Percentiles rank a stretch among this genome's conserved stretches.
These are phyloP conservation scores for Schizosaccharomyces osmophilus DNA, from an alignment of 805 yeast genomes.

Conservation along the genomic window DNA sequence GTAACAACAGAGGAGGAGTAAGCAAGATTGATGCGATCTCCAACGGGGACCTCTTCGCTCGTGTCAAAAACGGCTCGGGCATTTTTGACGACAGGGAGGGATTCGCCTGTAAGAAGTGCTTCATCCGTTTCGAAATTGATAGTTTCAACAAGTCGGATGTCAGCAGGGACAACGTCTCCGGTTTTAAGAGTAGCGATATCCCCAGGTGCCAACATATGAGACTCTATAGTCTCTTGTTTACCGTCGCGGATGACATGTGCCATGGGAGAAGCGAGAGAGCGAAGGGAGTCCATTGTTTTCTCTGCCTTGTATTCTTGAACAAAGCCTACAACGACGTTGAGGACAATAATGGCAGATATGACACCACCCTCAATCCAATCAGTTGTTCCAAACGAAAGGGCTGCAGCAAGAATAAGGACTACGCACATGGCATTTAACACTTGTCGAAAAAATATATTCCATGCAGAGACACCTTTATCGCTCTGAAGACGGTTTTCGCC, in stretches of 20 bases:
- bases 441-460: slow-evolving; percentile 37
- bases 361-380: slow-evolving; percentile 75
- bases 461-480: slow-evolving; percentile 28
- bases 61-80: slow-evolving; percentile 18
- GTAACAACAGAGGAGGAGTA: slow-evolving; percentile 43
- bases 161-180: slow-evolving; percentile 61
- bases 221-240: slow-evolving; percentile 28
- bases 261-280: slow-evolving; percentile 41
- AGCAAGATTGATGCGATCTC: slow-evolving; percentile 52
- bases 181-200: slow-evolving; percentile 38
- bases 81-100: slow-evolving; percentile 37
- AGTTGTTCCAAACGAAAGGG: slow-evolving; percentile 43
- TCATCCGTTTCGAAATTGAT: slow-evolving; percentile 51
- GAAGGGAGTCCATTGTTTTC: slow-evolving; percentile 52
- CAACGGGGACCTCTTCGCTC: slow-evolving; percentile 26
- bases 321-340: slow-evolving; percentile 44
- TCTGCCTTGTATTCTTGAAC: slow-evolving; percentile 53
- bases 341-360: slow-evolving; percentile 36
- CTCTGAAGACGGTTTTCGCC: slow-evolving; percentile 44
- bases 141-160: slow-evolving; percentile 30
- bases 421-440: slow-evolving; percentile 57
- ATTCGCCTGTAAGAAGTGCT: slow-evolving; percentile 42
- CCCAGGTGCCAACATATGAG: slow-evolving; percentile 49
- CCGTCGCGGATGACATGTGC: slow-evolving; percentile 46
- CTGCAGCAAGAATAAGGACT: slow-evolving; percentile 17